A percentile compares a stretch with the other conserved stretches of the same genome.
Conservation (phyloP, 257 asterid species). For the Dorcoceras hygrometricum region DNA sequence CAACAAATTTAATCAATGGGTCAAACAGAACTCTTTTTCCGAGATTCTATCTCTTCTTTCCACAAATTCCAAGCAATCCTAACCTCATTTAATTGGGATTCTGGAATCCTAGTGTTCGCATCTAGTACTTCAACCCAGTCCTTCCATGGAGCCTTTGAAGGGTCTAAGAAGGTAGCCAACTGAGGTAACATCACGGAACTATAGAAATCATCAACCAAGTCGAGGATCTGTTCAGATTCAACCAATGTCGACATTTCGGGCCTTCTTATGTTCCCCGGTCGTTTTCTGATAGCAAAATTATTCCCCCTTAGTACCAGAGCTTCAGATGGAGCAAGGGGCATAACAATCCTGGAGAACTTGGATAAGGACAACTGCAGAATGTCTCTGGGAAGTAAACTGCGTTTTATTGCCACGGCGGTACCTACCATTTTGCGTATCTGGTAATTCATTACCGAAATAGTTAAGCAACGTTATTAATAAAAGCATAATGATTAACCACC, state of each 20-base stretch:
- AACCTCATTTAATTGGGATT: slow-evolving; percentile 56
- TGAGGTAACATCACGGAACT: slow-evolving; percentile 62
- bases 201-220: slow-evolving; percentile 62
- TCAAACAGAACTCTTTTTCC: slow-evolving; percentile 31
- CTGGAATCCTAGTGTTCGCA: slow-evolving; percentile 70
- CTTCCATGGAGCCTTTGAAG: slow-evolving; percentile 66
- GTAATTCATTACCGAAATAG: slow-evolving; percentile 14
- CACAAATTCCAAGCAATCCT: slow-evolving; percentile 64
- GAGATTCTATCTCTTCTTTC: slow-evolving; percentile 45
- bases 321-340: slow-evolving; percentile 94
- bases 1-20: background rate
- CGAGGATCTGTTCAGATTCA: slow-evolving; percentile 71
- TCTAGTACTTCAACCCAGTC: slow-evolving; percentile 73
- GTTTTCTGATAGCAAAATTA: slow-evolving; percentile 59
- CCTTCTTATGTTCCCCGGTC: slow-evolving; percentile 66
- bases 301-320: slow-evolving; percentile 75
- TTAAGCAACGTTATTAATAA: slow-evolving; percentile 14
- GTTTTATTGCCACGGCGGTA: slow-evolving; percentile 80
- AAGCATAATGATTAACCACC: background rate
- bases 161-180: slow-evolving; percentile 58
- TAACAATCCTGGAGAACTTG: slow-evolving; percentile 75
- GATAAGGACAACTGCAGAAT: slow-evolving; percentile 54
- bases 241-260: slow-evolving; percentile 78
- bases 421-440: slow-evolving; percentile 98
- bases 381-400: slow-evolving; percentile 71